A percentile compares a stretch with the other conserved stretches of the same genome.
Evolutionary conservation across 2,329 filamentous ascomycete genomes (phyloP).

Genomic region (Huntiella abstrusa): DNA sequence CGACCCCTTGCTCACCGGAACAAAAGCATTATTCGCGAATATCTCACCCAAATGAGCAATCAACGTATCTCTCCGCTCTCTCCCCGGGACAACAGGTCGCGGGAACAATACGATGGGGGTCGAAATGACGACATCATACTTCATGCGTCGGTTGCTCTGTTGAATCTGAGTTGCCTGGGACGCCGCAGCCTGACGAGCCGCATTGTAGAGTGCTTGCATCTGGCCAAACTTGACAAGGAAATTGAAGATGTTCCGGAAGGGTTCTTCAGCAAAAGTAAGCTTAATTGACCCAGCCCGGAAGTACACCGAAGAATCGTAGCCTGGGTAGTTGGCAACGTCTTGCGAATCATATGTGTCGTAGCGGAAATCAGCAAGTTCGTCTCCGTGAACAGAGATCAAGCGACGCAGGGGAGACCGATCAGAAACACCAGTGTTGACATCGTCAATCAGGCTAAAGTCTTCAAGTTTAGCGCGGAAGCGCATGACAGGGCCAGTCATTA

Average conservation of each 20-base stretch:
- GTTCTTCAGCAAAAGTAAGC: slow-evolving; percentile 91
- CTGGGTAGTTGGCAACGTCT: slow-evolving; percentile 57
- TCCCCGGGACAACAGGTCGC: slow-evolving; percentile 50
- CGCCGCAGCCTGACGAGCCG: slow-evolving; percentile 81
- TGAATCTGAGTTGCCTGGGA: slow-evolving; percentile 88
- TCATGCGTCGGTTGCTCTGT: slow-evolving; percentile 73
- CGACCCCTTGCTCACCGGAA: slow-evolving; percentile 28
- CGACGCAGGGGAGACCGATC: slow-evolving; percentile 65
- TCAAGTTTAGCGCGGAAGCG: slow-evolving; percentile 72
- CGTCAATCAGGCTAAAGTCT: slow-evolving; percentile 74
- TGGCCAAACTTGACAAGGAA: slow-evolving; percentile 98
- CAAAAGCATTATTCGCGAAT: slow-evolving; percentile 84
- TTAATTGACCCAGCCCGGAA: slow-evolving; percentile 88
- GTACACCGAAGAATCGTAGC: slow-evolving; percentile 83
- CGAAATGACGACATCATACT: slow-evolving; percentile 83
- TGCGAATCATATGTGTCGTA: slow-evolving; percentile 85
- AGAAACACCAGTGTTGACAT: slow-evolving; percentile 78
- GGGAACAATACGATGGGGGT: slow-evolving; percentile 96
- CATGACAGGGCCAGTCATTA: slow-evolving; percentile 73
- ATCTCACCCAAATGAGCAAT: slow-evolving; percentile 95
- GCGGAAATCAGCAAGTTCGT: slow-evolving; percentile 88
- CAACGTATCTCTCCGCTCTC: slow-evolving; percentile 57
- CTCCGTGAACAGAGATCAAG: slow-evolving; percentile 83
- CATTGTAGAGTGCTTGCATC: slow-evolving; percentile 98
- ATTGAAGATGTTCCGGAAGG: slow-evolving; percentile 93